Conservation (phyloP, 2,329 filamentous ascomycete genomes). For the Xylaria sp. region DNA sequence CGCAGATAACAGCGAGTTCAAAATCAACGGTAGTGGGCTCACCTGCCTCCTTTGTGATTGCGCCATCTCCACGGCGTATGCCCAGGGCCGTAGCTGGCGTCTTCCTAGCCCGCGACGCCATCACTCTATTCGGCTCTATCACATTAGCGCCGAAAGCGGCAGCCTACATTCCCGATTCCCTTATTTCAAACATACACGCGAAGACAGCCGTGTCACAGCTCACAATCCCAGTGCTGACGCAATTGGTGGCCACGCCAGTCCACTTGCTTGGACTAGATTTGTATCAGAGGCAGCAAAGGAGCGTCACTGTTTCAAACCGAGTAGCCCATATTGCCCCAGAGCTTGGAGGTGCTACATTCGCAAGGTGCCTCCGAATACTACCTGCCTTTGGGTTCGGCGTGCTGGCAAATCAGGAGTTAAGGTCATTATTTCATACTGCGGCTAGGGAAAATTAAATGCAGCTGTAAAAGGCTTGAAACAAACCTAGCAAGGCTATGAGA, state of each 20-base stretch:
- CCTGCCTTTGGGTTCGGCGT: slow-evolving; percentile 2
- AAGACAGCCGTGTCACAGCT: neutral
- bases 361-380: slow-evolving; percentile 3
- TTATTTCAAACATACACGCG: neutral
- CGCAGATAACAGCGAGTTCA: neutral
- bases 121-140: neutral
- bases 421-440: neutral
- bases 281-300: neutral
- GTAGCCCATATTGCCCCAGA: neutral
- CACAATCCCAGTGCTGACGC: neutral
- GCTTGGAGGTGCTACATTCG: neutral
- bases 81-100: neutral
- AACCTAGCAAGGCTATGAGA: neutral
- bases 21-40: neutral
- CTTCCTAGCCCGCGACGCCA: slow-evolving; percentile 1
- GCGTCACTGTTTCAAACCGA: neutral
- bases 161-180: neutral
- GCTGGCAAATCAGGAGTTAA: slow-evolving; percentile 7
- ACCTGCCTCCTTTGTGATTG: neutral
- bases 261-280: neutral
- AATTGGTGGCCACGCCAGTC: neutral
- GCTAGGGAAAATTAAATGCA: neutral
- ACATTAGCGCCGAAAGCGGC: neutral
- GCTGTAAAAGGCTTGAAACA: neutral
- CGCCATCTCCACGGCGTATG: neutral